phyloP scores from a whole-genome alignment of 495 filamentous ascomycete genomes.

The Extremus antarcticus region DNA sequence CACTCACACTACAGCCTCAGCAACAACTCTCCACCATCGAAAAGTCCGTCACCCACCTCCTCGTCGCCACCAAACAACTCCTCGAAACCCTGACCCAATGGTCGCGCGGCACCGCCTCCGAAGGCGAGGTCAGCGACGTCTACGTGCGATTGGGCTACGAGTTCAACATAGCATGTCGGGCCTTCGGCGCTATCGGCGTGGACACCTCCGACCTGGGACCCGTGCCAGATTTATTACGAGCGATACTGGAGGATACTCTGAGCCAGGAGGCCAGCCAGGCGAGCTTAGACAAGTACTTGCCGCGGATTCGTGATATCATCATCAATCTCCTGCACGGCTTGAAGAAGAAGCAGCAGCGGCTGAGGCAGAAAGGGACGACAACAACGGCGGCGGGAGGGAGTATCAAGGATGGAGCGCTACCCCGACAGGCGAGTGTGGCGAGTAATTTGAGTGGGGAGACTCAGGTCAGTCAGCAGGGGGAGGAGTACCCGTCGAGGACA shows the following conservation, averaged over 20 bases:
- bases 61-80: conserved; percentile 94
- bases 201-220: conserved; percentile 89
- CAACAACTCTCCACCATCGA: conserved; percentile 86
- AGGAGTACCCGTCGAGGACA: conserved; percentile 41
- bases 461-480: conserved; percentile 51
- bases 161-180: conserved; percentile 95
- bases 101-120: conserved; percentile 83
- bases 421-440: conserved; percentile 49
- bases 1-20: conserved; percentile 39
- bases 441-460: conserved; percentile 42
- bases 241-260: conserved; percentile 87
- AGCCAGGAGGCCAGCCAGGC: conserved; percentile 91
- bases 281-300: conserved; percentile 83
- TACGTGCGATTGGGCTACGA: conserved; percentile 96
- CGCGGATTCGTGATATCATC: conserved; percentile 92
- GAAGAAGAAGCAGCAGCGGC: conserved; percentile 87
- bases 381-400: conserved; percentile 54
- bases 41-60: conserved; percentile 93
- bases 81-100: conserved; percentile 94
- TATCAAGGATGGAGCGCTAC: conserved; percentile 32
- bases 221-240: conserved; percentile 79
- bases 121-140: conserved; percentile 91
- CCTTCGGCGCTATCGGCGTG: conserved; percentile 91
- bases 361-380: conserved; percentile 61
- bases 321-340: conserved; percentile 92